Conservation (phyloP, 1,284 basidiomycete genomes). For the Marasmius tenuissimus region DNA sequence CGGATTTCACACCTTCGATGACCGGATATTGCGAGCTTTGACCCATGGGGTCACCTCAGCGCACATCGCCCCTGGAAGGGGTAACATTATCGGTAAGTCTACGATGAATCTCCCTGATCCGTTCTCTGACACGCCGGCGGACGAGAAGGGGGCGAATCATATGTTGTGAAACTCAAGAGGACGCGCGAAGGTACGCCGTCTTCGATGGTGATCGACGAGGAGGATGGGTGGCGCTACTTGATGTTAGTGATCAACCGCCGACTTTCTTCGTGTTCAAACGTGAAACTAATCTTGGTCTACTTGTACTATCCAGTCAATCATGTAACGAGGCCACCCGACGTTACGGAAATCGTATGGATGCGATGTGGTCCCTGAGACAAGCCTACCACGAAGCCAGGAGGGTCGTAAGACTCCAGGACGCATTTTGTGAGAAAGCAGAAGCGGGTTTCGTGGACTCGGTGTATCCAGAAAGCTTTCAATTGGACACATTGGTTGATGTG, state of each 20-base stretch:
- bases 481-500: slow-evolving; percentile 82
- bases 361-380: slow-evolving; percentile 59
- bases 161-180: slow-evolving; percentile 65
- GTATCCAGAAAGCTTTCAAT: slow-evolving; percentile 76
- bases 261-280: not conserved
- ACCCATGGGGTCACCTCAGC: slow-evolving; percentile 55
- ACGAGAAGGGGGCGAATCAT: slow-evolving; percentile 62
- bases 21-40: slow-evolving; percentile 45
- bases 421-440: slow-evolving; percentile 61
- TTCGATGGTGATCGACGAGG: slow-evolving; percentile 62
- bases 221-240: slow-evolving; percentile 58
- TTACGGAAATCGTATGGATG: slow-evolving; percentile 59
- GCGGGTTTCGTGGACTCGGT: slow-evolving; percentile 62
- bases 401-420: slow-evolving; percentile 71
- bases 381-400: slow-evolving; percentile 69
- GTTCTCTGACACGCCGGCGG: not conserved
- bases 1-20: slow-evolving; percentile 53
- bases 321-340: slow-evolving; percentile 52
- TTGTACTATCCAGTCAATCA: slow-evolving; percentile 45
- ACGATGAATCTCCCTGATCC: not conserved
- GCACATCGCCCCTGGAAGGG: slow-evolving; percentile 51
- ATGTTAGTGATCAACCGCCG: slow-evolving; percentile 39
- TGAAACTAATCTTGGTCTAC: not conserved
- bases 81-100: slow-evolving; percentile 57
- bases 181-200: slow-evolving; percentile 56